A percentile compares a stretch with the other conserved stretches of the same genome.
Conservation (phyloP, 352 stramenopile genomes). For the Phytopythium montanum region DNA sequence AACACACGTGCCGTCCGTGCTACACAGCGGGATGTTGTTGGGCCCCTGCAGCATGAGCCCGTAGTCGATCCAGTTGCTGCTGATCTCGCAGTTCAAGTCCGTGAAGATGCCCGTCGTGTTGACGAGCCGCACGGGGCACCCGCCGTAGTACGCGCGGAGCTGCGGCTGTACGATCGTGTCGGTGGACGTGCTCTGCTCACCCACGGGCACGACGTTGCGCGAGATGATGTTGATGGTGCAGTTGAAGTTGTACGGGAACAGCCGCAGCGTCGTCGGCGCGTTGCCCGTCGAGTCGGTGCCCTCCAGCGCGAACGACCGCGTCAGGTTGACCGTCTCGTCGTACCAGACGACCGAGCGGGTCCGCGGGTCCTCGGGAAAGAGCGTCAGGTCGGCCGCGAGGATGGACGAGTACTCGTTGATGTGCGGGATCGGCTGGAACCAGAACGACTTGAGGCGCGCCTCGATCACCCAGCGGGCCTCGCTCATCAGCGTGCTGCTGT, state of each 20-base stretch:
- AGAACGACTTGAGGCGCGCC: constrained; percentile 16
- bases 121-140: constrained; percentile 14
- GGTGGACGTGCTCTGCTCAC: neutral
- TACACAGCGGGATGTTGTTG: constrained; percentile 22
- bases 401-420: constrained; percentile 29
- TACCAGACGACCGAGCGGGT: constrained; percentile 6
- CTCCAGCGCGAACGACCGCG: constrained; percentile 3
- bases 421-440: constrained; percentile 24
- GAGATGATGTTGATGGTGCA: constrained; percentile 8
- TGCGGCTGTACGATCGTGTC: constrained; percentile 21
- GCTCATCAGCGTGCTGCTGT: neutral
- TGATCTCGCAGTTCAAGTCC: constrained; percentile 13
- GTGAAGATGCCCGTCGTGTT: constrained; percentile 23
- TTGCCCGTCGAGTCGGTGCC: constrained; percentile 5
- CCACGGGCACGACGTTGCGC: constrained; percentile 3
- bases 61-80: constrained; percentile 21
- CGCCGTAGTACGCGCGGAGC: constrained; percentile 21
- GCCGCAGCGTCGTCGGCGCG: constrained; percentile 12
- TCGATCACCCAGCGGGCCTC: constrained; percentile 11
- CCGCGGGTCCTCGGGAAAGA: constrained; percentile 14
- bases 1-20: constrained; percentile 17
- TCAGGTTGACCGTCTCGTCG: constrained; percentile 1
- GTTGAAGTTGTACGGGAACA: constrained; percentile 34
- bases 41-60: constrained; percentile 25
- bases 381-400: constrained; percentile 18